Percentiles rank a stretch among this genome's conserved stretches.
Evolutionary conservation across 1,284 basidiomycete species (phyloP).

Genomic region (Schizophyllum commune): DNA sequence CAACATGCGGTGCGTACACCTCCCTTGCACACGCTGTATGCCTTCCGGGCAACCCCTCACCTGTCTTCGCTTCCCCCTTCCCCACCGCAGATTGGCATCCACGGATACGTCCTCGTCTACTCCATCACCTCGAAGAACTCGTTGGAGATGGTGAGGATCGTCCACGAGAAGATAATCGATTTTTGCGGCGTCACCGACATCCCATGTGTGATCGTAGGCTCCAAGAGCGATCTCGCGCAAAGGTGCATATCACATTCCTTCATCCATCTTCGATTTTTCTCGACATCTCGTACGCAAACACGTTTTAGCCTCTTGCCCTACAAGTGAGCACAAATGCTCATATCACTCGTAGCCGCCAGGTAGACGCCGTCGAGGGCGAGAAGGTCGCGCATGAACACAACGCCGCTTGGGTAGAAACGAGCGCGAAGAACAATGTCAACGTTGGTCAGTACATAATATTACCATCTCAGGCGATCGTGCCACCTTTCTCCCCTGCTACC

Average conservation of each 20-base stretch:
- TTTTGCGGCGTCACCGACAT: conserved; percentile 76
- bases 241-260: conserved; percentile 38
- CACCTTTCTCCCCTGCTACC: too few relatives aligned
- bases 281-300: too few relatives aligned
- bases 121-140: conserved; percentile 87
- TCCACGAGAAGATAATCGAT: conserved; percentile 96
- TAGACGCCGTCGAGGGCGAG: conserved; percentile 70
- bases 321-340: too few relatives aligned
- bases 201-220: conserved; percentile 93
- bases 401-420: conserved; percentile 82
- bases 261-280: too few relatives aligned
- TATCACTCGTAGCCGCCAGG: conserved; percentile 50
- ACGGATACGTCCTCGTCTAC: conserved; percentile 69
- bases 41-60: conserved; percentile 40
- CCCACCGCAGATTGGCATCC: conserved; percentile 42
- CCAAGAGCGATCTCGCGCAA: conserved; percentile 81
- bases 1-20: conserved; percentile 27
- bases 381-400: conserved; percentile 69
- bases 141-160: conserved; percentile 93
- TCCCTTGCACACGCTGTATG: background rate
- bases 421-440: conserved; percentile 83
- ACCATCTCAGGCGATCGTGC: too few relatives aligned
- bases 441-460: conserved; percentile 57
- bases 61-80: conserved; percentile 83
- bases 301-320: too few relatives aligned